phyloP scores from a whole-genome alignment of 1,284 basidiomycete species.

The Hemileia vastatrix region DNA sequence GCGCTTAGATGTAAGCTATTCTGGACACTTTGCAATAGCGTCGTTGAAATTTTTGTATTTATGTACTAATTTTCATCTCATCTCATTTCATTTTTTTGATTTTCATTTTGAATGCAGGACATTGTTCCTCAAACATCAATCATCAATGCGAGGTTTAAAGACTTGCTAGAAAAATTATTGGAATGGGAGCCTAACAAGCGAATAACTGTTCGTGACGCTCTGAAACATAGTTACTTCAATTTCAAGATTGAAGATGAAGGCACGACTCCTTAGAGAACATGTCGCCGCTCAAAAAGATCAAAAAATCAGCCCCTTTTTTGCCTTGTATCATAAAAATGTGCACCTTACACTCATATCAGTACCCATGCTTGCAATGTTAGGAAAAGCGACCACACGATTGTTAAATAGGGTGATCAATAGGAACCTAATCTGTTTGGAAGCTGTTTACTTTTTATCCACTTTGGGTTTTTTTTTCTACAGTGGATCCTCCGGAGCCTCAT shows the following conservation, averaged over 20 bases:
- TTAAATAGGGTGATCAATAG: too few relatives aligned
- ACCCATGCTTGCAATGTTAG: too few relatives aligned
- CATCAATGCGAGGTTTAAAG: slow-evolving; percentile 61
- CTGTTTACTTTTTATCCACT: too few relatives aligned
- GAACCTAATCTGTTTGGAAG: too few relatives aligned
- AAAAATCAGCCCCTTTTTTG: too few relatives aligned
- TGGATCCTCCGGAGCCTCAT: too few relatives aligned
- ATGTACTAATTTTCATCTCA: background rate
- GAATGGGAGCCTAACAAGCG: slow-evolving; percentile 83
- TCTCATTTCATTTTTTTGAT: background rate
- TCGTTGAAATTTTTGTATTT: background rate
- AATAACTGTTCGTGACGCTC: slow-evolving; percentile 72
- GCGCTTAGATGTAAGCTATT: slow-evolving; percentile 55
- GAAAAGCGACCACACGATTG: too few relatives aligned
- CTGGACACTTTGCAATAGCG: background rate
- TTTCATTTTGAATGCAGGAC: background rate
- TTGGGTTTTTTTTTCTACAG: too few relatives aligned
- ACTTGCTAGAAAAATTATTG: slow-evolving; percentile 75
- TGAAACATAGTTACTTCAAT: slow-evolving; percentile 71
- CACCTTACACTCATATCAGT: too few relatives aligned
- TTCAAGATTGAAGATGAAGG: slow-evolving; percentile 23
- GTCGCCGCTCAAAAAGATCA: too few relatives aligned
- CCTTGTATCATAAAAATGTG: too few relatives aligned
- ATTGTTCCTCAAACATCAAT: slow-evolving; percentile 23
- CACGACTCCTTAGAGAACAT: too few relatives aligned